Evolutionary conservation across 2,329 filamentous ascomycete species (phyloP), one percentile per base, ranked within the genome.

Genomic region (Lachnellula arida): DNA sequence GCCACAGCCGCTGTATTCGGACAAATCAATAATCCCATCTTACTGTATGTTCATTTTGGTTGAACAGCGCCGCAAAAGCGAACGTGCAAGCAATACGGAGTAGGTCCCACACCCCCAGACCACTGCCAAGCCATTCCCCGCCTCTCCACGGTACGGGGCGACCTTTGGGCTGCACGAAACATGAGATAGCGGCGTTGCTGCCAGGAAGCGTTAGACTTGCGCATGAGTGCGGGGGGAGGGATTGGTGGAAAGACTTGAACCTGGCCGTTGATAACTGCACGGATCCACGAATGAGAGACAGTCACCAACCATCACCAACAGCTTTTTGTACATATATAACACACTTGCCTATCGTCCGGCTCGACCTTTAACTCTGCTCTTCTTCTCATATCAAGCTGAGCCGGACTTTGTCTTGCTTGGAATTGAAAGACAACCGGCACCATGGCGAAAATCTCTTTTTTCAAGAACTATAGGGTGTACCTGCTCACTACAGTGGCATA

Each of bases 401-500:
- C 5, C 15, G 28, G 23, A 32, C 11, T 17, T 25, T 4, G 14
- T 28, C 14, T 17, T 32, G 28, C 28, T n/a, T n/a, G n/a, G n/a
- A 32, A 32, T 32, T 11, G 28, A 32, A 32, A 32, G 23, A 32
- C 7, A 15, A 25, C 44, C 11, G 8, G 48, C 59, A 61, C 23
- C 50, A 62, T 60, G 57, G 58, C 55, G 55, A 56, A 53, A 17
- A 32, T 28, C 23, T 53, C 49, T 11, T 64, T 64, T 37, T 64
- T 64, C 55, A 60, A 60, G 32, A 64, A 64, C 49, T 57, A 57
- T 40, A 54, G 62, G 22, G 59, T 64, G 50, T 64, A 64, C 43
- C 19, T 65, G 9, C 59, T 66, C 37, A 63, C 64, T 23, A 49
- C 58, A 7, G 63, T 65, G 51, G 63, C 63, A 14, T 65, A 66